Percentiles rank a stretch among this genome's conserved stretches.
Evolutionary conservation across 768 basidiomycete species (phyloP).

Genomic region (Pleurotus tuber-regium): DNA sequence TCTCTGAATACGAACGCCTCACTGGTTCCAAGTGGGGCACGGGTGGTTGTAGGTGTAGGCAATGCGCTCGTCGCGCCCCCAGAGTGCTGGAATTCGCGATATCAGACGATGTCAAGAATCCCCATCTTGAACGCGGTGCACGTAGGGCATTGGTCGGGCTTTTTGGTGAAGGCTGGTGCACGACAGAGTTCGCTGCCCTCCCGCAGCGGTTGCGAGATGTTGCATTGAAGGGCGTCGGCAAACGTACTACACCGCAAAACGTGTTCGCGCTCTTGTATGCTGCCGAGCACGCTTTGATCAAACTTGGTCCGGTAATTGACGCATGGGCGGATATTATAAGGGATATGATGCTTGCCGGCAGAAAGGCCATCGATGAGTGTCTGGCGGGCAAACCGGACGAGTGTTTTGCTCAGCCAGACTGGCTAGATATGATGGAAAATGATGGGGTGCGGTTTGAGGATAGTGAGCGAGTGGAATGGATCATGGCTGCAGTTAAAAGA

Average conservation of each 20-base stretch:
- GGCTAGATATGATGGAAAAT: slow-evolving; percentile 71
- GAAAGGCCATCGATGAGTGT: slow-evolving; percentile 61
- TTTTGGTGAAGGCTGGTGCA: slow-evolving; percentile 90
- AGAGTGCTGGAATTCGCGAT: slow-evolving; percentile 82
- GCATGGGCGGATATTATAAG: slow-evolving; percentile 67
- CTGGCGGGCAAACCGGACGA: slow-evolving; percentile 56
- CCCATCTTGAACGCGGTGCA: slow-evolving; percentile 66
- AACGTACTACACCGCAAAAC: slow-evolving; percentile 64
- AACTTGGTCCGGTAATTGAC: slow-evolving; percentile 56
- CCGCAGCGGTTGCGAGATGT: slow-evolving; percentile 62
- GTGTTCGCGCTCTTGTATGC: slow-evolving; percentile 69
- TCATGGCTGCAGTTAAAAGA: slow-evolving; percentile 63
- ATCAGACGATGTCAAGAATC: slow-evolving; percentile 73
- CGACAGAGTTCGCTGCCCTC: slow-evolving; percentile 72
- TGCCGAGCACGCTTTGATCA: slow-evolving; percentile 56
- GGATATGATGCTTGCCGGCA: slow-evolving; percentile 64
- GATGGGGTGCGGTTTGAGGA: slow-evolving; percentile 78
- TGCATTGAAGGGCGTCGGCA: slow-evolving; percentile 71
- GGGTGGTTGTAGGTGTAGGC: slow-evolving; percentile 80
- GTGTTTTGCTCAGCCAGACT: slow-evolving; percentile 68
- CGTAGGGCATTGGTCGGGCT: slow-evolving; percentile 75
- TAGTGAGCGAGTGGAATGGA: slow-evolving; percentile 72
- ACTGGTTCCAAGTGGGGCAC: slow-evolving; percentile 79
- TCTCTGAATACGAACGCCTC: slow-evolving; percentile 73
- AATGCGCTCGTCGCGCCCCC: slow-evolving; percentile 78